phyloP scores from a whole-genome alignment of 345 rosid species.

The Mangifera indica region DNA sequence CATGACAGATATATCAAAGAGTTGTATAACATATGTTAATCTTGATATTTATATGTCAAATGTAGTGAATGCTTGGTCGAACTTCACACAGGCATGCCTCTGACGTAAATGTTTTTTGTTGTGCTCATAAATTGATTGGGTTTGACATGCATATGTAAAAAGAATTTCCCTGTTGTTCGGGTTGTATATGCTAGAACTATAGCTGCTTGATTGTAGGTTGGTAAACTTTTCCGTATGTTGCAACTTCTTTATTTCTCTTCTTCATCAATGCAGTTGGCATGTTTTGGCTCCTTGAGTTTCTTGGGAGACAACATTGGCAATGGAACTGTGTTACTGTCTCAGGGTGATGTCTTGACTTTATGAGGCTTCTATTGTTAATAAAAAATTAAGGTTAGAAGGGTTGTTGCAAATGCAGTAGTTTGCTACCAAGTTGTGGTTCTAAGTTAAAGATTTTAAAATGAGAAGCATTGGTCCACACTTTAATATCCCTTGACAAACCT shows the following conservation, averaged over 20 bases:
- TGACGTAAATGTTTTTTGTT: neutral
- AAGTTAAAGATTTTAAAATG: neutral
- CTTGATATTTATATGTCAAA: neutral
- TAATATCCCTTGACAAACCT: neutral
- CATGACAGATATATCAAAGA: neutral
- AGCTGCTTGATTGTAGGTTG: neutral
- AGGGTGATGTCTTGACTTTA: conserved; percentile 3
- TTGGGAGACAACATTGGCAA: neutral
- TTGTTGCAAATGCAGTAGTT: neutral
- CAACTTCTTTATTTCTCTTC: neutral
- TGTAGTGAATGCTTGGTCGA: neutral
- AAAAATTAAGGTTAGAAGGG: neutral
- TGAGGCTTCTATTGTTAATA: conserved; percentile 1
- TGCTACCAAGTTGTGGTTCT: neutral
- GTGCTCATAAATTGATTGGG: neutral
- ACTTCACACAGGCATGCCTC: neutral
- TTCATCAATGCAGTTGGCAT: conserved; percentile 2
- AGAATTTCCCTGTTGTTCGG: neutral
- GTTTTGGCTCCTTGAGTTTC: neutral
- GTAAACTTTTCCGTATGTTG: neutral
- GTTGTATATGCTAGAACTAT: neutral
- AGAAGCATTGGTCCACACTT: neutral
- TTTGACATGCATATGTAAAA: neutral
- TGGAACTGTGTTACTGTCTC: conserved; percentile 1
- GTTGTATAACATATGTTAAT: neutral